Conservation (phyloP, 2,329 filamentous ascomycete genomes). For the Talaromyces islandicus region DNA sequence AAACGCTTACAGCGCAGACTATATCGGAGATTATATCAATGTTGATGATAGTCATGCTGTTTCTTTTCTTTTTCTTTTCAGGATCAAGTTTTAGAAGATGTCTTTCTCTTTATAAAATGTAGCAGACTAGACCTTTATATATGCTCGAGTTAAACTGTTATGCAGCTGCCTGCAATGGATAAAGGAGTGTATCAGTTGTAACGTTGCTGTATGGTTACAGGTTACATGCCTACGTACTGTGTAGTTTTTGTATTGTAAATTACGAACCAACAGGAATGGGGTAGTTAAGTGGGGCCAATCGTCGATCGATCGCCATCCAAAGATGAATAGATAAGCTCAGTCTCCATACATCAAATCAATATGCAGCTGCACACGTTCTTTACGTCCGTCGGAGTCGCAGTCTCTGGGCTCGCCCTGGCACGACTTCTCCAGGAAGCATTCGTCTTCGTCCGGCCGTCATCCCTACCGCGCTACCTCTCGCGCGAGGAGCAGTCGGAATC, state of each 20-base stretch:
- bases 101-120: not conserved
- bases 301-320: not conserved
- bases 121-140: not conserved
- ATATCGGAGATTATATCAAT: constrained; percentile 25
- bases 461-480: constrained; percentile 12
- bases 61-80: not conserved
- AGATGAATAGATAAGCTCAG: not conserved
- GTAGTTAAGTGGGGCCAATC: too few species aligned
- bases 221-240: too few species aligned
- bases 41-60: constrained; percentile 10
- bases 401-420: not conserved
- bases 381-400: not conserved
- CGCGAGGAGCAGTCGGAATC: constrained; percentile 15
- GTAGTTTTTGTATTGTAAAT: too few species aligned
- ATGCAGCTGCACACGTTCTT: not conserved
- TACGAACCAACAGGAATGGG: too few species aligned
- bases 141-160: not conserved
- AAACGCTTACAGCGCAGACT: constrained; percentile 24
- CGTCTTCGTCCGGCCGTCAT: constrained; percentile 15
- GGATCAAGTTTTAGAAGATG: not conserved
- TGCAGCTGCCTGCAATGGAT: not conserved
- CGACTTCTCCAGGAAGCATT: constrained; percentile 6
- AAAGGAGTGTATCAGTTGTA: not conserved
- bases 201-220: not conserved
- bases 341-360: not conserved